Base-by-base conservation (phyloP, 2,329 filamentous ascomycete species). In the Aspergillus texensis region DNA sequence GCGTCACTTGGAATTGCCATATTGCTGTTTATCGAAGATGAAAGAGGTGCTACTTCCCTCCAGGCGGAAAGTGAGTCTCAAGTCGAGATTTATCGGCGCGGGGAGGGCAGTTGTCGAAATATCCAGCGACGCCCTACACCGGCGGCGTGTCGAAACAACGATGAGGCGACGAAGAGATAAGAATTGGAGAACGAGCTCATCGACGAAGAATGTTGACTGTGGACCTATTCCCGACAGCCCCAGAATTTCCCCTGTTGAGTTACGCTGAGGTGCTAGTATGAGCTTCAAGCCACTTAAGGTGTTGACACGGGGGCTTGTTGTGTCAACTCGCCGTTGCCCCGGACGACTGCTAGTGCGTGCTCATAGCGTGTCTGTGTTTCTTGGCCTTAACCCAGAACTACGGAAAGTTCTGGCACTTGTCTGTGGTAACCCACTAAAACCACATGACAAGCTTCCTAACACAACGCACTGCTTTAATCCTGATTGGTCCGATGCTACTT, bases 1-100 rank as follows among this genome's bases (percentile, higher is more conserved):
- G 82, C 79, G 68, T 80, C 80, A 65, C 76, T 79, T 56, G 77
- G 69, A 62, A 75, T 71, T 65, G 77, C 74, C 81, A 83, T 83
- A 39, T 45, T 75, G 70, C n/a, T 41, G 60, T 62, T 62, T 52
- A 55, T 63, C 46, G 59, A 57, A 56, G 10, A 52, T 57, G 16
- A 62, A 58, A 57, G 54, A 41, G 43, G 30, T 67, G 53, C 34
- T 12, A 66, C 60, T 60, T 68, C 65, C 66, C 64, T 65, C 69
- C 68, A 65, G 66, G 57, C 65, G 65, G 62, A 64, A 67, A 45
- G 57, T 63, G 52, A 55, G 65, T 63, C 28, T 58, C 54, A 34
- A 60, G 50, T 36, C n/a, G 30, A 54, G 45, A 52, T 16, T 36
- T 36, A 56, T 63, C 39, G 53, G 57, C 56, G 62, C 26, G 64